Evolutionary conservation across 129 eudicot species (phyloP), one percentile per base, ranked within the genome.

Genomic region (Chrysanthemum lavandulifolium): DNA sequence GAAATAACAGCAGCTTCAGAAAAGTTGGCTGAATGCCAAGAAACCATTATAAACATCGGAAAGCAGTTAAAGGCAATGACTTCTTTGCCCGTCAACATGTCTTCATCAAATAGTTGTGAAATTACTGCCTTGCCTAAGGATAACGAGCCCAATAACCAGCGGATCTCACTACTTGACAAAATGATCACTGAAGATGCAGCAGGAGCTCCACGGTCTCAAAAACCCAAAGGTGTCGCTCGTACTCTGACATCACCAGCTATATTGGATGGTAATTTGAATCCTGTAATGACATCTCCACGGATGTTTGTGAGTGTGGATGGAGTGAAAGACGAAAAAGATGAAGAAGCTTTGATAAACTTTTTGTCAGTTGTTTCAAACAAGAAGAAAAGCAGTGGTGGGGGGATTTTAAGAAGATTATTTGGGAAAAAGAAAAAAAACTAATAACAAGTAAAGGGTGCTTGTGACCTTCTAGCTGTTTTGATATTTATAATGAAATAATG

Each of bases 11-110:
- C 84, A 43, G 92, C 89, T 74, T 86, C 94, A 66, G 84, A 75
- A 16, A 83, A 83, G 79, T 47, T 85, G 67, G 89, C 86, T 2
- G 84, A 92, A 79, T 92, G 93, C 55, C 91, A 92, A 80, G 89
- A 87, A 81, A 85, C 93, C 72, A 84, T 86, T 13, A 13, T 84
- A 56, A 84, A 84, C 80, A 90, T 84, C 0, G 92, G 87, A 62
- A 86, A 81, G 43, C 94, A 89, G 79, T 76, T 92, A 36, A 89
- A 86, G 76, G 85, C 85, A 53, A 75, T 87, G 31, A 72, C 83
- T 51, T 69, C 85, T 27, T 68, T 49, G 49, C 43, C 79, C 80
- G 13, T 59, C 5, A 80, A 76, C 40, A 74, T 76, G 49, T 81
- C 65, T 77, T 57, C 58, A 18, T 63, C 79, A 40, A 71, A 27